Base-by-base conservation (phyloP, 2,329 filamentous ascomycete genomes). In the Penicillium sp. region DNA sequence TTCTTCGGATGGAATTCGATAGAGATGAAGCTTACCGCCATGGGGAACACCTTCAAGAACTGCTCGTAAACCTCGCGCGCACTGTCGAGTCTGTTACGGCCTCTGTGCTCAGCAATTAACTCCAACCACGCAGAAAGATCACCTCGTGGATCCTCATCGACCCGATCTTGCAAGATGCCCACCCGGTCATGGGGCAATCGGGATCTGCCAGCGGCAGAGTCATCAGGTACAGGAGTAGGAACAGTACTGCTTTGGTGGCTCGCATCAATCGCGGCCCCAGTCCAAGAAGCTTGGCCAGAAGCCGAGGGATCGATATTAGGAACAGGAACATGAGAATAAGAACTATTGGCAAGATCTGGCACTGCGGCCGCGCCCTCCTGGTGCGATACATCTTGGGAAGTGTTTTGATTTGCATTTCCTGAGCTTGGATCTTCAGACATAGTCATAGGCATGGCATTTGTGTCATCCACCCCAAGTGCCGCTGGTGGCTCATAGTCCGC, bases 121-220 rank as follows among this genome's bases (percentile, higher is more conserved):
- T 85, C 85, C 68, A 96, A 79, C 95, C 95, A 99, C 31, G 93
- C 92, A 72, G 95, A 90, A 75, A 95, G 86, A 67, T 97, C 93
- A 69, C 93, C 95, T 68, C 92, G 90, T 16, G 93, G 91, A 71
- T 99, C 95, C 70, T 97, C 91, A 72, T 89, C 88, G 73, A 98
- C 89, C 70, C 93, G 88, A 73, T 95, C 91, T 79, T 99, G 93
- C 69, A 98, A 82, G 58, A 93, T 85, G 57, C 89, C 87, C 67
- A 93, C 83, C 63, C 85, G 85, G 76, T 96, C 90, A 77, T 88
- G 85, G 55, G 89, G 86, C 62, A 89, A 78, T 61, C 87, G 84
- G 65, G 83, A 79, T 70, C 76, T 79, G 59, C 77, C 72, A 44
- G 70, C 64, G 6, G 74, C 72, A 50, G 82, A 76, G 59, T 78